Evolutionary conservation across 2,329 filamentous ascomycete species (phyloP), one percentile per base, ranked within the genome.

Genomic region (Helminthosporium solani): DNA sequence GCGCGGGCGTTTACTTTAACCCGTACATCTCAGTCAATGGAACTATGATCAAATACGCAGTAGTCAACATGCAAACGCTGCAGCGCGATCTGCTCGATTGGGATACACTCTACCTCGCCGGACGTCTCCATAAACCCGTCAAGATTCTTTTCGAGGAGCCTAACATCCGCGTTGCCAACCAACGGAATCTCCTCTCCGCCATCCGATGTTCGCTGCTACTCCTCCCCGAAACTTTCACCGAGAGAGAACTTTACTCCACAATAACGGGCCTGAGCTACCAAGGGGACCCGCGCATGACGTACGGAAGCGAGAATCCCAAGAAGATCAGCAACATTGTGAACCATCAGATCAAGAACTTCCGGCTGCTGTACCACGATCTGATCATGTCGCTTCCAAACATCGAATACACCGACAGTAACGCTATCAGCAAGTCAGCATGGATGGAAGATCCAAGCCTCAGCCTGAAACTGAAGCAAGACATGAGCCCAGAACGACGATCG

Each of bases 1-100:
- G 94, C 33, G 94, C 94, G 0, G 95, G 94, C 6, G 90, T 96
- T 31, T 99, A 99, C 73, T 99, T 96, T 75, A 96, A 99, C 62
- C 91, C 94, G 0, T 96, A 92, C 67, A 83, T 99, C 39, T 92
- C 88, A 2, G 85, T 97, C 50, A 96, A 97, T 61, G 95, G 94
- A 33, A 95, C 90, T 51, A 79, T 97, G 63, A 94, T 99, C 71
- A 99, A 99, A 73, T 99, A 99, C 62, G 94, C 92, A 16, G 94
- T 99, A 18, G 95, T 96, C 34, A 96, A 95, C 62, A 81, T 97
- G 55, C 85, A 95, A 64, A 96, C 91, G 2, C 77, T 99, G 14
- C 91, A 90, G 60, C 80, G 79, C 33, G 94, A 99, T 67, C 80
- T 99, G 19, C 87, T 84, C 23, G 84, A 90, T 47, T 99, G 94